Evolutionary conservation across 1,284 basidiomycete species (phyloP).

Genomic region (Ceratobasidium sp.): DNA sequence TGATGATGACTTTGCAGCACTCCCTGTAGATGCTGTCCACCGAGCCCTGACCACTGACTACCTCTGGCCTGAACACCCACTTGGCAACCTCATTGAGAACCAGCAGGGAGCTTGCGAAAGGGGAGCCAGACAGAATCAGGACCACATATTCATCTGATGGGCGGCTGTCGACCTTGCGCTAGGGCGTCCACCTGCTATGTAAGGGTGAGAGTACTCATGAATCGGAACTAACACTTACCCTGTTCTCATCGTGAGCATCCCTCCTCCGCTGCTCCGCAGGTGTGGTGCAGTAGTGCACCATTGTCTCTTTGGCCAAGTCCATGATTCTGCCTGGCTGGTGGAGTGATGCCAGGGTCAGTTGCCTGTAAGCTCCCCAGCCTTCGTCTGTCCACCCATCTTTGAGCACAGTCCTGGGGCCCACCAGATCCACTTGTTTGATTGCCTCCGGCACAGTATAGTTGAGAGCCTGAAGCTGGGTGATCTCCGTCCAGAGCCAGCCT

Average conservation of each 20-base stretch:
- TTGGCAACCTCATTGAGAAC: background rate
- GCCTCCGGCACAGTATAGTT: background rate
- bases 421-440: background rate
- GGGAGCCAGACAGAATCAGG: background rate
- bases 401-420: background rate
- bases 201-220: no score
- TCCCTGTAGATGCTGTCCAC: background rate
- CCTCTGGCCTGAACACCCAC: background rate
- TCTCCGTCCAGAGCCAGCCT: conserved; percentile 3
- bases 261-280: conserved; percentile 31
- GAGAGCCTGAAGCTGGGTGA: background rate
- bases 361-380: background rate
- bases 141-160: background rate
- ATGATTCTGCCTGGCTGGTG: background rate
- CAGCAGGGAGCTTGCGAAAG: no score
- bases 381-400: background rate
- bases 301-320: background rate
- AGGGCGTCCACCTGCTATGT: background rate
- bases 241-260: background rate
- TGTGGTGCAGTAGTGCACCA: background rate
- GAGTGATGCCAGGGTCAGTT: background rate
- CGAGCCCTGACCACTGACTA: background rate
- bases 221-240: background rate
- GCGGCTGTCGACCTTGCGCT: background rate
- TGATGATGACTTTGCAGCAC: background rate